A percentile compares a stretch with the other conserved stretches of the same genome.
These are phyloP conservation scores for Microbotryomycetes sp. DNA, from an alignment of 1,284 basidiomycete genomes.

Conservation along the genomic window DNA sequence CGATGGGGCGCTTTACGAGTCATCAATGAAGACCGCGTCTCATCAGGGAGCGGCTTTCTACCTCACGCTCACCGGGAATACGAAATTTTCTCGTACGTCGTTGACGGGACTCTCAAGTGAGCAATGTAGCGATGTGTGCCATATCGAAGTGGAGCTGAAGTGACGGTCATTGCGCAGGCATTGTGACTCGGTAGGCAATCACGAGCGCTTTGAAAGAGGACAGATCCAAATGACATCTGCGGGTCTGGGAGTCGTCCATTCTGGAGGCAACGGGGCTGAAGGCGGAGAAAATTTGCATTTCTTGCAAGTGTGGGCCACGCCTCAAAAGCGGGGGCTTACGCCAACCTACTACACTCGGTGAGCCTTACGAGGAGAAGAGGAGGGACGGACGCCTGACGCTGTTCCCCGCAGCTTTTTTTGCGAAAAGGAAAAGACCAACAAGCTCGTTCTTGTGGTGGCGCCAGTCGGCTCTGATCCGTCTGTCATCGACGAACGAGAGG, in stretches of 20 bases:
- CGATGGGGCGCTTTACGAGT: conserved; percentile 45
- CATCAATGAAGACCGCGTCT: conserved; percentile 83
- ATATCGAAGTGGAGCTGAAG: background rate
- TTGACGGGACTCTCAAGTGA: conserved; percentile 63
- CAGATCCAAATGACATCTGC: conserved; percentile 83
- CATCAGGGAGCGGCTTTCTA: conserved; percentile 67
- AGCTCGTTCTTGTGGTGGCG: conserved; percentile 8
- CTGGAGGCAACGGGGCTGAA: conserved; percentile 59
- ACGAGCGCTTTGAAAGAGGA: conserved; percentile 77
- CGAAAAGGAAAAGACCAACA: too few species aligned
- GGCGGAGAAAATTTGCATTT: conserved; percentile 58
- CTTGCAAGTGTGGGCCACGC: conserved; percentile 76
- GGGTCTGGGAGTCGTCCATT: conserved; percentile 67
- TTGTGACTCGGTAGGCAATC: conserved; percentile 80
- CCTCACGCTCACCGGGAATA: conserved; percentile 74
- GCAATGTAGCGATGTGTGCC: conserved; percentile 10
- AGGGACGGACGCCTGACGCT: background rate
- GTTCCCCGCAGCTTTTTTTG: conserved; percentile 52
- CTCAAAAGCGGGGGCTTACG: conserved; percentile 51
- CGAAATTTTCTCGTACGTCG: too few species aligned
- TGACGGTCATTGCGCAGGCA: conserved; percentile 26
- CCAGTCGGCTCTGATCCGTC: conserved; percentile 3
- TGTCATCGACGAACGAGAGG: conserved; percentile 49
- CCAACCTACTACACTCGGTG: conserved; percentile 74
- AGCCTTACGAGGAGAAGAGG: conserved; percentile 12